These are phyloP conservation scores for Aspergillus cristatus DNA, from an alignment of 495 filamentous ascomycete genomes.

Conservation along the genomic window DNA sequence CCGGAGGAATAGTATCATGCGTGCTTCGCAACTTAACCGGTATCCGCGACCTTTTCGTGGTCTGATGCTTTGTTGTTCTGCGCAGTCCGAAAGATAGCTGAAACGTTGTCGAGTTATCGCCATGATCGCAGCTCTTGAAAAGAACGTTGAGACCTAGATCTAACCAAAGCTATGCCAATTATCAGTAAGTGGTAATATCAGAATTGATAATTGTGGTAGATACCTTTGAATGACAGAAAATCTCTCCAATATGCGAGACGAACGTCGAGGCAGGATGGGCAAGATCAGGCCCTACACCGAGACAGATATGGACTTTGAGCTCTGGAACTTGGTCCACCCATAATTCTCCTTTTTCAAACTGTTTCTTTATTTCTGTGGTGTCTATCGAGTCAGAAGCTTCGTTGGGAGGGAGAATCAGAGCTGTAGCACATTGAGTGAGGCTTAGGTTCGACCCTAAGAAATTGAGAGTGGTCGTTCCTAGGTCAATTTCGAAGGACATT, in stretches of 20 bases:
- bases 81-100: slow-evolving; percentile 19
- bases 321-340: slow-evolving; percentile 28
- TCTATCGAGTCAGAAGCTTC: not conserved
- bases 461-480: slow-evolving; percentile 6
- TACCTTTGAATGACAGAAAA: slow-evolving; percentile 22
- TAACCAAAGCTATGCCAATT: slow-evolving; percentile 21
- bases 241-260: slow-evolving; percentile 11
- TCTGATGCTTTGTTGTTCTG: not conserved
- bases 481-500: slow-evolving; percentile 8
- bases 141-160: slow-evolving; percentile 21
- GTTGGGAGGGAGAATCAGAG: slow-evolving; percentile 1
- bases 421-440: slow-evolving; percentile 8
- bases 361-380: slow-evolving; percentile 1
- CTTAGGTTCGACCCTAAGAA: slow-evolving; percentile 3
- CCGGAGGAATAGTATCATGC: slow-evolving; percentile 12
- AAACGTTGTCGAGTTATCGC: slow-evolving; percentile 1
- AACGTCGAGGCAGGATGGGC: slow-evolving; percentile 5
- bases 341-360: slow-evolving; percentile 3
- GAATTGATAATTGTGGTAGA: not conserved
- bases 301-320: slow-evolving; percentile 14
- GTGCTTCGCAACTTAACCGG: slow-evolving; percentile 11
- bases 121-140: slow-evolving; percentile 12
- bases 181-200: not conserved
- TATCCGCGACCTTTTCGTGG: slow-evolving; percentile 4
- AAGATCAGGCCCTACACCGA: slow-evolving; percentile 3